Evolutionary conservation across 805 yeast species (phyloP), one percentile per base, ranked within the genome.

Genomic region (Saturnispora silvae): DNA sequence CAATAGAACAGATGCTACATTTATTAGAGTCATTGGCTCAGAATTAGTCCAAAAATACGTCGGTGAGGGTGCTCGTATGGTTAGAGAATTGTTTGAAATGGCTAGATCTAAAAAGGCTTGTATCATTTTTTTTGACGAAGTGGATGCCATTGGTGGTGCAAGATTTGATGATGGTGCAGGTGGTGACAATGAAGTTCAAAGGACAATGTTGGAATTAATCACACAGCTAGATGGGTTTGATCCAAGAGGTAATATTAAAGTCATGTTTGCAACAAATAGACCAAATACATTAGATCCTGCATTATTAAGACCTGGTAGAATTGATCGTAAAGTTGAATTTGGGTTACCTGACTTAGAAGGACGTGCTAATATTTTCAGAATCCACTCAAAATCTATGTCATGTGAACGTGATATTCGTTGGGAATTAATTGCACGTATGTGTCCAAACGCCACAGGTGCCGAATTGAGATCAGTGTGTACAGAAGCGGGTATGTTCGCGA

Each of bases 21-120:
- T 92, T 51, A 92, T 92, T 45, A 79, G 98, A 54, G 98, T 92
- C 37, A 92, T 92, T 65, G 99, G 98, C 8, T 89, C 97, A 1
- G 98, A 92, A 62, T 71, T 92, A 57, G 98, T 92, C 22, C 99
- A 92, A 61, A 92, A 92, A 60, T 92, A 92, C 59, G 97, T 92
- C 35, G 99, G 99, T 57, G 99, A 92, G 65, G 99, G 99, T 65
- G 98, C 98, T 4, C 77, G 98, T 57, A 92, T 92, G 98, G 97
- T 92, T 38, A 77, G 99, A 62, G 99, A 92, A 64, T 71, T 92
- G 53, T 92, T 92, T 53, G 98, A 92, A 59, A 87, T 92, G 97
- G 99, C 99, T 2, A 80, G 98, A 58, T 82, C 97, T 26, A 92
- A 92, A 63, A 87, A 89, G 56, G 97, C 98, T 2, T 89, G 97